Evolutionary conservation across 345 rosid species (phyloP).

Genomic region (Hibiscus syriacus): DNA sequence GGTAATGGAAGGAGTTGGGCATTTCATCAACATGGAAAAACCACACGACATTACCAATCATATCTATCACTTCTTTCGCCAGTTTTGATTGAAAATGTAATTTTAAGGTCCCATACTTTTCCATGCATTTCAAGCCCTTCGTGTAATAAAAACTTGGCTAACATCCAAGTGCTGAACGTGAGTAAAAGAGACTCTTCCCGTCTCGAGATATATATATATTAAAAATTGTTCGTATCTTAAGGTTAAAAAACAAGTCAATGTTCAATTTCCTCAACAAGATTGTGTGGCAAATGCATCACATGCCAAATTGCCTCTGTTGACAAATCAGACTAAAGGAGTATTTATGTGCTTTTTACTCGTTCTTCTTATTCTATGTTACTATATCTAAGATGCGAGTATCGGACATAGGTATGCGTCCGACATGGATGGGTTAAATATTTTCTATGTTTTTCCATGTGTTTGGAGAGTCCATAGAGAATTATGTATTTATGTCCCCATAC

Average conservation of each 20-base stretch:
- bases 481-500: not conserved
- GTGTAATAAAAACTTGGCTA: no score
- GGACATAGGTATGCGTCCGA: not conserved
- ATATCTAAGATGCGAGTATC: not conserved
- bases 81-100: no score
- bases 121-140: no score
- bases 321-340: slow-evolving; percentile 40
- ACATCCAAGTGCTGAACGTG: no score
- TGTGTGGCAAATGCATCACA: slow-evolving; percentile 31
- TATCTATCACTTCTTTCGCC: no score
- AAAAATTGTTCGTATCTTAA: slow-evolving; percentile 27
- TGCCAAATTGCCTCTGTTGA: slow-evolving; percentile 25
- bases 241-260: slow-evolving; percentile 39
- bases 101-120: no score
- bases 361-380: not conserved
- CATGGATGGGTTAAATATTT: not conserved
- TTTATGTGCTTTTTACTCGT: not conserved
- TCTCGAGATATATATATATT: no score
- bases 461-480: not conserved
- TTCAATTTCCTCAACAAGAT: slow-evolving; percentile 33
- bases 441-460: not conserved
- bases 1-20: slow-evolving; percentile 1
- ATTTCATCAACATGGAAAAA: not conserved
- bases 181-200: no score
- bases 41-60: not conserved